Evolutionary conservation across 2,329 filamentous ascomycete species (phyloP).

Genomic region (Fonsecaea pedrosoi): DNA sequence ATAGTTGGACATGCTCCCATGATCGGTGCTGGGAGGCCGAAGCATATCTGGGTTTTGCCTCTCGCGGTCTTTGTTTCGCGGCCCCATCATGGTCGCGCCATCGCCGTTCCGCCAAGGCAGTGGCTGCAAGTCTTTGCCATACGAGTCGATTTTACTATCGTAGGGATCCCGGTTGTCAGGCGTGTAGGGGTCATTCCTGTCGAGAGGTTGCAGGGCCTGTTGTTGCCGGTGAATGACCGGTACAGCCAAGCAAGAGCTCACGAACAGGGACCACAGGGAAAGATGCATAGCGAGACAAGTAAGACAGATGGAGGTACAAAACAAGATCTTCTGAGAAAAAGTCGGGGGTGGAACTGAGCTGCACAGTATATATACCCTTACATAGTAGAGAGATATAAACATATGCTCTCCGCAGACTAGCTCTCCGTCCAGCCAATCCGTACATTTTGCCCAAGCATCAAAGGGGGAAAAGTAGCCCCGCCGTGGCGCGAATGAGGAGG

Average conservation of each 20-base stretch:
- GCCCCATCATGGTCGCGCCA: slow-evolving; percentile 71
- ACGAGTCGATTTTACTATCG: slow-evolving; percentile 35
- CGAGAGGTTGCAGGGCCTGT: slow-evolving; percentile 23
- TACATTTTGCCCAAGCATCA: slow-evolving; percentile 5
- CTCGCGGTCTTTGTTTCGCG: slow-evolving; percentile 71
- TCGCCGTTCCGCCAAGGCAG: slow-evolving; percentile 69
- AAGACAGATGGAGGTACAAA: background rate
- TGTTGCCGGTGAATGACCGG: slow-evolving; percentile 50
- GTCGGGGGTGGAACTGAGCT: slow-evolving; percentile 6
- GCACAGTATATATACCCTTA: slow-evolving; percentile 12
- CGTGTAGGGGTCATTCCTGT: slow-evolving; percentile 28
- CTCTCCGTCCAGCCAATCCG: background rate
- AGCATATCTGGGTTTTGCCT: slow-evolving; percentile 74
- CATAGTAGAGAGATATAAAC: background rate
- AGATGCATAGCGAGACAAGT: slow-evolving; percentile 30
- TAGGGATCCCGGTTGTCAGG: slow-evolving; percentile 32
- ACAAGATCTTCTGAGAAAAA: slow-evolving; percentile 7
- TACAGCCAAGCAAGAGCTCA: slow-evolving; percentile 27
- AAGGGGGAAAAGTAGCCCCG: slow-evolving; percentile 5
- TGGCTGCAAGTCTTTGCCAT: slow-evolving; percentile 49
- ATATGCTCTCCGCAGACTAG: background rate
- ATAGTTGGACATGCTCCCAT: slow-evolving; percentile 73
- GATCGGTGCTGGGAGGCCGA: slow-evolving; percentile 74
- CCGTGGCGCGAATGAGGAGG: slow-evolving; percentile 18
- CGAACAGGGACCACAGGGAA: slow-evolving; percentile 29